Base-by-base conservation (phyloP, 1,139 yeast genomes). In the Yamadazyma dendronema region DNA sequence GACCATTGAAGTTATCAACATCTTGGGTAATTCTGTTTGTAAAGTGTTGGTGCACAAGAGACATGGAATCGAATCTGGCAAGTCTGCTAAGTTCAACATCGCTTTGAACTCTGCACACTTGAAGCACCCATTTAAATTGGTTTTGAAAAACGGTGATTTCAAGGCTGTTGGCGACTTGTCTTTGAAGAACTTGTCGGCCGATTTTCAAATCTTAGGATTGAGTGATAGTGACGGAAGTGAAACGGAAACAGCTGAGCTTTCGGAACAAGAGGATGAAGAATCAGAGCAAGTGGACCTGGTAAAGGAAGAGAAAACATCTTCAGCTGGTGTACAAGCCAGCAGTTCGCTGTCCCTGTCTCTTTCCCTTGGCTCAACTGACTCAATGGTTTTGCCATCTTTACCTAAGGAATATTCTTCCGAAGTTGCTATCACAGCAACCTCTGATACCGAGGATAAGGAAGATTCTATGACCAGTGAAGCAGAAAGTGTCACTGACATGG, bases 381-480 rank as follows among this genome's bases (percentile, higher is more conserved):
- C 69, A 1, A 57, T 66, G 47, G 59, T 66, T n/a, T 54, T 64
- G 36, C 71, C 72, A 9, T 43, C 57, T 3, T 54, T 65, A 37
- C 68, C 69, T 14, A 62, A 48, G 38, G 70, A 65, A 41, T 26
- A 47, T 4, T 16, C 52, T 4, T 32, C 40, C 14, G 54, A 65
- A 2, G 57, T 54, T 26, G 53, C 52, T 37, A 38, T 49, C n/a
- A 63, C 60, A 48, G 63, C 62, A 9, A 47, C 40, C 17, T 19
- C 36, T 2, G 33, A 17, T 4, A 37, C 48, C 4, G 39, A 15
- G 1, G 29, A 28, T 14, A 43, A 35, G 28, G 40, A 29, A 12
- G 41, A 14, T 12, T 3, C 40, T 16, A 54, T 46, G 16, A 53
- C 55, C 5, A 41, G 35, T 41, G 39, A 35, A 12, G 38, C 42